Percentiles rank a stretch among this genome's conserved stretches.
Evolutionary conservation across 2,329 filamentous ascomycete species (phyloP).

Genomic region (Epichloe scottii): DNA sequence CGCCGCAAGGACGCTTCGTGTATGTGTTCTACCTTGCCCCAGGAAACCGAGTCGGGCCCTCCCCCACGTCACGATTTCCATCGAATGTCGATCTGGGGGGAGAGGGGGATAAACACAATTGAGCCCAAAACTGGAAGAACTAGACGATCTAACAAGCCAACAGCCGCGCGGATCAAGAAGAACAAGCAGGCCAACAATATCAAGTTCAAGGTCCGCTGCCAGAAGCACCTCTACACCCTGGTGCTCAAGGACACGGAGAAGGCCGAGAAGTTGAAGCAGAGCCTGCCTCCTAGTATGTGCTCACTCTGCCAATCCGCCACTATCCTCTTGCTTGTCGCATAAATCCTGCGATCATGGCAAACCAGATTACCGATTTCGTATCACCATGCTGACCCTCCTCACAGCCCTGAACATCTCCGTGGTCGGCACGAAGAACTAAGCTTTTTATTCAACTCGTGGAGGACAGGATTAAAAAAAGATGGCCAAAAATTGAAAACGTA

Average conservation of each 20-base stretch:
- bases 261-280: conserved; percentile 99
- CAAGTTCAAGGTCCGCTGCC: conserved; percentile 99
- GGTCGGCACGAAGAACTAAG: conserved; percentile 40
- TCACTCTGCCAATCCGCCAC: conserved; percentile 1
- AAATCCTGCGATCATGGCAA: no score
- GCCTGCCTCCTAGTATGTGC: conserved; percentile 83
- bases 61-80: not conserved
- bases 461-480: not conserved
- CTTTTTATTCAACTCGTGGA: not conserved
- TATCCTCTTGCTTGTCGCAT: no score
- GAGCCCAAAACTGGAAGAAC: not conserved
- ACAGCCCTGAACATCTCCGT: conserved; percentile 40
- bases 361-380: no score
- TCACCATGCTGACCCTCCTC: not conserved
- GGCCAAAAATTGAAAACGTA: conserved; percentile 10
- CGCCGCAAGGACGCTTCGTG: conserved; percentile 98
- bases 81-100: not conserved
- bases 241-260: conserved; percentile 98
- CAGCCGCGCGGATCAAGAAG: conserved; percentile 91
- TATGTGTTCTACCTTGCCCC: conserved; percentile 43
- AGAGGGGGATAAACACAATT: not conserved
- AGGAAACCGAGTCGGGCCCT: conserved; percentile 3
- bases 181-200: conserved; percentile 80
- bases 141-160: not conserved
- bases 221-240: conserved; percentile 91